Evolutionary conservation across 176 grass and related monocot genomes (phyloP).

Genomic region (Puya raimondii): DNA sequence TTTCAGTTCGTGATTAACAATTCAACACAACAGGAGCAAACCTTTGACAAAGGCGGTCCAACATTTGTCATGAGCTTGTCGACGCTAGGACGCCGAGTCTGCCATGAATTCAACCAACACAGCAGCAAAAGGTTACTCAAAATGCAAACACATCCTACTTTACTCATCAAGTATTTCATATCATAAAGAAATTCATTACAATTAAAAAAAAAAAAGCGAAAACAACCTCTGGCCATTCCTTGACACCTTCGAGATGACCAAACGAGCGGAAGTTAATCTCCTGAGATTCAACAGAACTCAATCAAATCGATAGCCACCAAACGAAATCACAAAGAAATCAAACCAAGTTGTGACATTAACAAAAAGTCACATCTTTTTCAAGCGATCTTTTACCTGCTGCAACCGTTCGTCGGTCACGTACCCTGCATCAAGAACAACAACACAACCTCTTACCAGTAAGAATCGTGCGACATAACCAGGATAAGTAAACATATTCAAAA

Average conservation of each 20-base stretch:
- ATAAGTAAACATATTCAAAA: not conserved
- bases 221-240: conserved; percentile 12
- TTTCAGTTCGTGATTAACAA: not conserved
- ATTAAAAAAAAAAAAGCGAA: conserved; percentile 1
- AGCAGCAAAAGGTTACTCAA: not conserved
- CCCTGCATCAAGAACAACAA: conserved; percentile 1
- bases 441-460: not conserved
- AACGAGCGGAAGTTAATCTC: conserved; percentile 25
- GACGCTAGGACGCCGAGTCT: not conserved
- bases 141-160: no score
- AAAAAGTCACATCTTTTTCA: not conserved
- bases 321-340: not conserved
- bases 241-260: conserved; percentile 18
- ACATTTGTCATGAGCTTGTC: not conserved
- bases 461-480: not conserved
- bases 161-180: no score
- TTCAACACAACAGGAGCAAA: not conserved
- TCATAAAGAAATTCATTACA: no score
- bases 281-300: conserved; percentile 6
- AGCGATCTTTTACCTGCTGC: conserved; percentile 3
- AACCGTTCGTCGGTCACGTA: conserved; percentile 9
- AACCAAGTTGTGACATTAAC: not conserved
- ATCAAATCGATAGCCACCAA: not conserved
- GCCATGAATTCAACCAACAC: not conserved
- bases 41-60: conserved; percentile 6